A percentile compares a stretch with the other conserved stretches of the same genome.
Evolutionary conservation across 768 basidiomycete genomes (phyloP).

Genomic region (Collybiopsis confluens): DNA sequence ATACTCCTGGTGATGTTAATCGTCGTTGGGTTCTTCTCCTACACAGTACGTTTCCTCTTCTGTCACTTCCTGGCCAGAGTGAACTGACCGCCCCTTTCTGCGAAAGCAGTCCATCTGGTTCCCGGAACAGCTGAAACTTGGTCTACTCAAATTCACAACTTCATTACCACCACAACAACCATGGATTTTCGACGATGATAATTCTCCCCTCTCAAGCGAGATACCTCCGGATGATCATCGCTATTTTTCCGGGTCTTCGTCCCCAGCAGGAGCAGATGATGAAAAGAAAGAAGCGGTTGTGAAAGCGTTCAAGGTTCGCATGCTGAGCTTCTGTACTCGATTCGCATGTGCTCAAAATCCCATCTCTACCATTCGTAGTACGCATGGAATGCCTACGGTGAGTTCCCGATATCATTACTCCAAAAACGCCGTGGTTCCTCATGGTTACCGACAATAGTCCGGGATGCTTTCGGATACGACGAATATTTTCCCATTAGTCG

Average conservation of each 20-base stretch:
- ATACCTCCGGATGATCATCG: background rate
- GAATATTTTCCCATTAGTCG: conserved; percentile 68
- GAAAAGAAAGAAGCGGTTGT: conserved; percentile 50
- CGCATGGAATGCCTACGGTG: conserved; percentile 68
- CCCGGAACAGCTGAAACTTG: background rate
- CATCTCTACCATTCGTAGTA: conserved; percentile 29
- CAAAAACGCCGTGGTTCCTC: background rate
- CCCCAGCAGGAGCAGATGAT: conserved; percentile 32
- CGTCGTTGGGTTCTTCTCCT: background rate
- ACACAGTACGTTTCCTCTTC: background rate
- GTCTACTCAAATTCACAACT: background rate
- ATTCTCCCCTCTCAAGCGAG: background rate
- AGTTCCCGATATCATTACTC: too few relatives aligned
- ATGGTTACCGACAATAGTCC: conserved; percentile 32
- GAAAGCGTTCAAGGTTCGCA: conserved; percentile 58
- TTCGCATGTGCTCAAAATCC: background rate
- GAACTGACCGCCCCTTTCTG: background rate
- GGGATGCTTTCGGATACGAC: conserved; percentile 70
- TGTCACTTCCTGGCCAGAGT: background rate
- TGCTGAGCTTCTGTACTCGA: background rate
- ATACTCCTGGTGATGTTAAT: background rate
- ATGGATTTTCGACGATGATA: background rate
- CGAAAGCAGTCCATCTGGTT: conserved; percentile 1
- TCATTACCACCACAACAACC: too few relatives aligned
- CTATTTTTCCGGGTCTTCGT: conserved; percentile 1